phyloP scores from a whole-genome alignment of 2,329 filamentous ascomycete species.

The Herpotrichia juniperi region DNA sequence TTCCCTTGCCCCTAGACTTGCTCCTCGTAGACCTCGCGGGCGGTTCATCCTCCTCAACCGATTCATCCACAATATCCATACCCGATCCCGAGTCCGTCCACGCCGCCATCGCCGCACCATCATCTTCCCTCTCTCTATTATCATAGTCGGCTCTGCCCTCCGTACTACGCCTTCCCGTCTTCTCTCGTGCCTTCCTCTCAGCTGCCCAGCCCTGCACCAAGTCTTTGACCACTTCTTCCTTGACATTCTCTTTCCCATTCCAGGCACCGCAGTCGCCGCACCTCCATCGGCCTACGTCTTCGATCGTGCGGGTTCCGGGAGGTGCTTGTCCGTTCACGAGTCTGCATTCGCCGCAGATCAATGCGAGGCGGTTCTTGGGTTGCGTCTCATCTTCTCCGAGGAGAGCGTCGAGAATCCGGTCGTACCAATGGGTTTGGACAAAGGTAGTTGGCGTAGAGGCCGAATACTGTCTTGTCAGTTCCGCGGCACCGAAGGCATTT shows the following conservation, averaged over 20 bases:
- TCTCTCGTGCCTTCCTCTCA: slow-evolving; percentile 57
- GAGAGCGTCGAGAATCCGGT: slow-evolving; percentile 87
- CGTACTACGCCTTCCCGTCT: slow-evolving; percentile 11
- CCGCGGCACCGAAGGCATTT: slow-evolving; percentile 63
- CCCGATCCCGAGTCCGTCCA: slow-evolving; percentile 23
- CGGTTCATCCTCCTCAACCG: slow-evolving; percentile 29
- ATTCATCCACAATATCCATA: slow-evolving; percentile 25
- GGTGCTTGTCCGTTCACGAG: slow-evolving; percentile 96
- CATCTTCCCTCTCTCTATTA: slow-evolving; percentile 31
- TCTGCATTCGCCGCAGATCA: slow-evolving; percentile 82
- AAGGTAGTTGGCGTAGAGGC: slow-evolving; percentile 44
- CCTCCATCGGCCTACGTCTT: slow-evolving; percentile 85
- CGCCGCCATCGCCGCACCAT: slow-evolving; percentile 17
- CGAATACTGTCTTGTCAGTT: slow-evolving; percentile 37
- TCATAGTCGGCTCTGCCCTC: slow-evolving; percentile 24
- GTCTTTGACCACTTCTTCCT: slow-evolving; percentile 65
- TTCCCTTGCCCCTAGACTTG: slow-evolving; percentile 48
- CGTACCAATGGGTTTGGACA: slow-evolving; percentile 80
- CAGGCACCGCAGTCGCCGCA: slow-evolving; percentile 82
- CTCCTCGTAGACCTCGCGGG: slow-evolving; percentile 49
- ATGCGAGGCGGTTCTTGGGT: slow-evolving; percentile 84
- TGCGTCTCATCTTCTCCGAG: slow-evolving; percentile 94
- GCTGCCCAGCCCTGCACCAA: slow-evolving; percentile 46
- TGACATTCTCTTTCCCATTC: slow-evolving; percentile 82
- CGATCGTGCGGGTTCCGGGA: slow-evolving; percentile 76